phyloP scores from a whole-genome alignment of 2,329 filamentous ascomycete genomes.

The Trichophyton benhamiae region DNA sequence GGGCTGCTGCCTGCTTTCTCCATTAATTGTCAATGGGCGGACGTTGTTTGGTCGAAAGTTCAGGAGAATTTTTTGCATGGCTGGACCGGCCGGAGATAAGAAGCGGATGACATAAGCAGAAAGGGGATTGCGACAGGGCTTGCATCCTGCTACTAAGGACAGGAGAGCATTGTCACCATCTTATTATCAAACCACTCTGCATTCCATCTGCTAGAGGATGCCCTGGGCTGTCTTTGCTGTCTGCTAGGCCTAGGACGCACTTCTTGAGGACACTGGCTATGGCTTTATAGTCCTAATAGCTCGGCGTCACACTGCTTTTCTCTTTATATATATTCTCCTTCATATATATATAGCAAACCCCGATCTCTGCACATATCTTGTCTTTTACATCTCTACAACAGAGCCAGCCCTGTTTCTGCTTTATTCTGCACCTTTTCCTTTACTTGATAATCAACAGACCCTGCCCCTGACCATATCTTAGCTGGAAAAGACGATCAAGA shows the following conservation, averaged over 20 bases:
- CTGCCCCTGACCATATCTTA: not conserved
- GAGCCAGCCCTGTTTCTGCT: not conserved
- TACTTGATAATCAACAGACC: not conserved
- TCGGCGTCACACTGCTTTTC: not conserved
- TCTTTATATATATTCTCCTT: not conserved
- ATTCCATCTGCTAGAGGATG: not conserved
- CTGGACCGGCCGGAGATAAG: not conserved
- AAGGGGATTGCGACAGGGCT: not conserved
- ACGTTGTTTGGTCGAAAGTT: not conserved
- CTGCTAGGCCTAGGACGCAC: not conserved
- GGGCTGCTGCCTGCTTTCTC: not conserved
- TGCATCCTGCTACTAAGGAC: not conserved
- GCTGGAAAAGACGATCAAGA: not conserved
- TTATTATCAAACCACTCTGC: not conserved
- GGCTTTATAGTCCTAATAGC: not conserved
- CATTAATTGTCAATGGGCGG: not conserved
- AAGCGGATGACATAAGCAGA: not conserved
- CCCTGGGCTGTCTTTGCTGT: not conserved
- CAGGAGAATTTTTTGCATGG: not conserved
- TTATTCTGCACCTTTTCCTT: not conserved
- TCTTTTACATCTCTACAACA: not conserved
- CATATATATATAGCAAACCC: not conserved
- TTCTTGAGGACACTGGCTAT: not conserved
- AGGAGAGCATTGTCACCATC: not conserved
- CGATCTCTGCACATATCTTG: not conserved